Conservation (phyloP, 768 basidiomycete species). For the Mrakia gelida region DNA sequence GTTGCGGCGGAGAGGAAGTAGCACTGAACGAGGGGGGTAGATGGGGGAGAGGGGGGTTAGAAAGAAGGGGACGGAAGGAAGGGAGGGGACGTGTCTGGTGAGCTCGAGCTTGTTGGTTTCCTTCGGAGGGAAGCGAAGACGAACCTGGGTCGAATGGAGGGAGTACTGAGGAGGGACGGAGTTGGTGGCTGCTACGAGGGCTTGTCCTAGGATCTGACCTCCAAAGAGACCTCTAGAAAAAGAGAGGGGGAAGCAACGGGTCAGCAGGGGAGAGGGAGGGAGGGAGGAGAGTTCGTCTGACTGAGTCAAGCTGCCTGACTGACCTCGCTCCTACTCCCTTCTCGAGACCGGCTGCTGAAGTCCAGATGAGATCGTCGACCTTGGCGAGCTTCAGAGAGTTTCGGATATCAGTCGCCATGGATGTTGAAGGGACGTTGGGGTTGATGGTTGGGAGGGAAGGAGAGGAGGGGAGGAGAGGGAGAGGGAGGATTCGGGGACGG, state of each 20-base stretch:
- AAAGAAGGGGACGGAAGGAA: background rate
- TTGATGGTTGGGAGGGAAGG: constrained; percentile 7
- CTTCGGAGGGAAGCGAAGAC: background rate
- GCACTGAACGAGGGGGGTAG: background rate
- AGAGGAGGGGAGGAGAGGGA: background rate
- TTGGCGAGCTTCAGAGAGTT: constrained; percentile 31
- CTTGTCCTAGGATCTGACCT: constrained; percentile 78
- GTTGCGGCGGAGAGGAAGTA: constrained; percentile 31
- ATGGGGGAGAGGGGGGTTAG: no score
- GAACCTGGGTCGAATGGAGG: constrained; percentile 13
- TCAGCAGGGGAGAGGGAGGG: background rate
- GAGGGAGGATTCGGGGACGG: background rate
- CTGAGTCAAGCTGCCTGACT: background rate
- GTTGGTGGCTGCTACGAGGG: constrained; percentile 72
- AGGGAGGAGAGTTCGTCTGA: background rate
- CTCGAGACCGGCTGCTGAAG: constrained; percentile 11
- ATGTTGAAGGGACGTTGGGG: background rate
- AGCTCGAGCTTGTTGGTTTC: background rate
- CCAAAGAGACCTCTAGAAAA: constrained; percentile 59
- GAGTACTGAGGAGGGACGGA: constrained; percentile 1
- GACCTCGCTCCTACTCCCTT: background rate
- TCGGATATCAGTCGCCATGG: constrained; percentile 28
- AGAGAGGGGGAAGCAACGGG: background rate
- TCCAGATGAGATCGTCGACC: constrained; percentile 29
- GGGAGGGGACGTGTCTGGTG: background rate